A percentile compares a stretch with the other conserved stretches of the same genome.
These are phyloP conservation scores for Crassisporium funariophilum DNA, from an alignment of 768 basidiomycete genomes.

Conservation along the genomic window DNA sequence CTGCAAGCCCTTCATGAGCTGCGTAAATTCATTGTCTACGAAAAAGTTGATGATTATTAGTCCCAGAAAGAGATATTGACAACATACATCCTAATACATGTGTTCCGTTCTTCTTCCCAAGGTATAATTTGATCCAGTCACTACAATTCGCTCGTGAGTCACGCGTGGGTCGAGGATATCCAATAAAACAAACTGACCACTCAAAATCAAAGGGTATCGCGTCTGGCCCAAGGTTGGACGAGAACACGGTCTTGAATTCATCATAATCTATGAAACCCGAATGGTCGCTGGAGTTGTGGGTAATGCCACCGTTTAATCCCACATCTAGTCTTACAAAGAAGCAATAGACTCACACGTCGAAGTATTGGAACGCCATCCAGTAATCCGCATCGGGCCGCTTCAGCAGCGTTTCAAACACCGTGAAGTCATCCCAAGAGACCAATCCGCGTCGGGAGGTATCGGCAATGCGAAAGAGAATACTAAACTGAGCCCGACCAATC, in stretches of 20 bases:
- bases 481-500: conserved; percentile 87
- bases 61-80: background rate
- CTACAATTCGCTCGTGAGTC: conserved; percentile 35
- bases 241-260: conserved; percentile 93
- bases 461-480: conserved; percentile 87
- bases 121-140: conserved; percentile 95
- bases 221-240: conserved; percentile 73
- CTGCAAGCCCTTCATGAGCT: conserved; percentile 98
- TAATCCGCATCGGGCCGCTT: conserved; percentile 97
- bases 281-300: conserved; percentile 59
- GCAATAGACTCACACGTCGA: conserved; percentile 77
- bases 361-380: conserved; percentile 95
- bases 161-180: background rate
- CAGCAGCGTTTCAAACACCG: conserved; percentile 89
- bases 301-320: conserved; percentile 12
- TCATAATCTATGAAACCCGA: conserved; percentile 93
- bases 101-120: conserved; percentile 88
- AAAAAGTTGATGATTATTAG: background rate
- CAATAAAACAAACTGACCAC: conserved; percentile 45
- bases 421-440: conserved; percentile 95
- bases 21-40: conserved; percentile 93
- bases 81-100: conserved; percentile 90
- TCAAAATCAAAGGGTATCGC: conserved; percentile 95
- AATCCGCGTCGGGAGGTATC: conserved; percentile 75
- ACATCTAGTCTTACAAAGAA: background rate